Percentiles rank a stretch among this genome's conserved stretches.
These are phyloP conservation scores for Acer saccharum DNA, from an alignment of 345 rosid genomes.

Conservation along the genomic window DNA sequence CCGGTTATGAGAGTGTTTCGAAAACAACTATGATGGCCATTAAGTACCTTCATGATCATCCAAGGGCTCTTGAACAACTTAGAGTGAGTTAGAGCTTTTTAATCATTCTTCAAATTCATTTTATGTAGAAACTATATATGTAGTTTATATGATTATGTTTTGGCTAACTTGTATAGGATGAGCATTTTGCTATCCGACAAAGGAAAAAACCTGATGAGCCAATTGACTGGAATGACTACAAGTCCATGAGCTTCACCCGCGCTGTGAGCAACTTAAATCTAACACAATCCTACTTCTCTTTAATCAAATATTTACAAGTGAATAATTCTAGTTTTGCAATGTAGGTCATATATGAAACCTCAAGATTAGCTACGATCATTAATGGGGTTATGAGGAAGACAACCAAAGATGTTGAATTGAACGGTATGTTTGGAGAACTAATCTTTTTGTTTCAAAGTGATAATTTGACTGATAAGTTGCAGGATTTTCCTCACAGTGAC, in stretches of 20 bases:
- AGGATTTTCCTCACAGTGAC: too few species aligned
- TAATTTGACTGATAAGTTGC: neutral
- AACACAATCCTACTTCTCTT: neutral
- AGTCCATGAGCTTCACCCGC: conserved; percentile 62
- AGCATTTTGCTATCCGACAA: conserved; percentile 48
- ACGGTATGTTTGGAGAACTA: conserved; percentile 35
- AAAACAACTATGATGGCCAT: conserved; percentile 82
- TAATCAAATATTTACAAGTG: neutral
- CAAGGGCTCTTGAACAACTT: conserved; percentile 60
- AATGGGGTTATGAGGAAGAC: conserved; percentile 86
- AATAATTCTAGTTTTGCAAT: neutral
- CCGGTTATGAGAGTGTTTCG: conserved; percentile 86
- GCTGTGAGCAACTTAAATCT: conserved; percentile 44
- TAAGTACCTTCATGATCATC: conserved; percentile 77
- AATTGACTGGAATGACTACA: conserved; percentile 51
- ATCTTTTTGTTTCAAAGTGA: neutral
- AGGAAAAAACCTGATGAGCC: conserved; percentile 47
- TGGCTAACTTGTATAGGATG: conserved; percentile 36
- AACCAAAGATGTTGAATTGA: conserved; percentile 60
- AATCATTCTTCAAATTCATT: neutral
- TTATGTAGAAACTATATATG: neutral
- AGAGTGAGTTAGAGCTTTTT: conserved; percentile 45
- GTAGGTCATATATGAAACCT: conserved; percentile 79
- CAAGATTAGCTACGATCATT: conserved; percentile 76
- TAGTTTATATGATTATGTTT: neutral